Conservation (phyloP, 257 asterid genomes). For the Solanum tarapatanum region DNA sequence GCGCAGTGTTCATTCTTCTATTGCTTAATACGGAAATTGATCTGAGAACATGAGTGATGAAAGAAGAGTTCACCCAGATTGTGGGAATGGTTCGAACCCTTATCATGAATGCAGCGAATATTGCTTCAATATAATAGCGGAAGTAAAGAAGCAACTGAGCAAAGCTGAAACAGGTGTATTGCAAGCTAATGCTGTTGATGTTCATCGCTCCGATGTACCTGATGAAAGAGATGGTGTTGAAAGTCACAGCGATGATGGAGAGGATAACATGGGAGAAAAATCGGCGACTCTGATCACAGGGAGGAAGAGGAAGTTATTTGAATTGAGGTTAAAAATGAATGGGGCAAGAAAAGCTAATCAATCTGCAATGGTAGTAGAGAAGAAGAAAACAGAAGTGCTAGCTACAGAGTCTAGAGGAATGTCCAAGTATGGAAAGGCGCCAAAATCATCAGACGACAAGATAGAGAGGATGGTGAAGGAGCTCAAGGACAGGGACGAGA, state of each 20-base stretch:
- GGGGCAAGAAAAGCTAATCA: constrained; percentile 88
- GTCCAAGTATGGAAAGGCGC: too few relatives aligned
- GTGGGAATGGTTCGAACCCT: constrained; percentile 57
- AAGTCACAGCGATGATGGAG: not conserved
- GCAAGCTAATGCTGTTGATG: not conserved
- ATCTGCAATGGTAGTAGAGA: constrained; percentile 80
- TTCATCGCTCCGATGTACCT: too few relatives aligned
- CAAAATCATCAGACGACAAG: constrained; percentile 38
- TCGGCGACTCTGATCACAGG: not conserved
- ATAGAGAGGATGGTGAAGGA: constrained; percentile 84
- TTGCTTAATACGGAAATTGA: too few relatives aligned
- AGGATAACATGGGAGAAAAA: not conserved
- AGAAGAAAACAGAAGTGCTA: constrained; percentile 37
- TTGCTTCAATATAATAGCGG: constrained; percentile 54
- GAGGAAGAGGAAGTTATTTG: not conserved
- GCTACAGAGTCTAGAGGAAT: too few relatives aligned
- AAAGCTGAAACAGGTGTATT: constrained; percentile 20
- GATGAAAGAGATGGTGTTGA: not conserved
- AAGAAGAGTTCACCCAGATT: constrained; percentile 59
- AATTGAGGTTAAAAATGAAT: constrained; percentile 11
- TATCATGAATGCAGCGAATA: constrained; percentile 56
- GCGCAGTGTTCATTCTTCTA: too few relatives aligned
- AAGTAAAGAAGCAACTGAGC: constrained; percentile 23
- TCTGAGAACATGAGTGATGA: constrained; percentile 20
- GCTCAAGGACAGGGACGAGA: constrained; percentile 73